Base-by-base conservation (phyloP, 257 asterid genomes). In the Eucommia ulmoides region DNA sequence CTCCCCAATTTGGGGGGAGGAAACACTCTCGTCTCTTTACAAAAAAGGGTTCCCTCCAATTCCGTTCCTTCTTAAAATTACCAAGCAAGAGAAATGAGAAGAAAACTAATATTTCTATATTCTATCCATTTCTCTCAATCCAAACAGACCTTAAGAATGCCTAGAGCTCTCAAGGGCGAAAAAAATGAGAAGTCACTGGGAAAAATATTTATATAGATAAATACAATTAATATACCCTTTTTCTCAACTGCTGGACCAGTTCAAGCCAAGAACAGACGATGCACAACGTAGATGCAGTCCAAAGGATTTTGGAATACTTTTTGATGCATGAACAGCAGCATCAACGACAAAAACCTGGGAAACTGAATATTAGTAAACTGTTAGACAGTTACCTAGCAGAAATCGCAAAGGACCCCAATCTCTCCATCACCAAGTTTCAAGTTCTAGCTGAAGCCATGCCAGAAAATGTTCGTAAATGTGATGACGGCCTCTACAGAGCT, bases 401-500 rank as follows among this genome's bases (percentile, higher is more conserved):
- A 72, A 68, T 82, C 21, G 94, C 96, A 29, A 66, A 76, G 66
- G 96, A 86, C 35, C 82, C 84, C 54, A 70, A 67, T 33, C 84
- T 86, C 22, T 68, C 86, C 17, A 59, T 74, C n/a, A 57, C 67
- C 35, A 76, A 76, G 59, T 86, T 86, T 56, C 84, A 64, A 44
- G 66, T 72, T 54, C 55, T 86, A 68, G 96, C 94, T 52, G 84
- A 80, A 60, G 70, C 77, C 33, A 53, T 85, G 63, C 91, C 88
- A 16, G 83, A 68, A 61, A 72, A 73, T 67, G 74, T 76, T 22
- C 69, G 95, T 29, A 57, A 75, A 0, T 77, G 83, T 51, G 75
- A 82, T 48, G 95, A 85, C 47, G 95, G 95, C 45, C 77, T 85
- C 47, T 82, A 81, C 53, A 77, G 95, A 77, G 93, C 95, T 46